Conservation (phyloP, 1,284 basidiomycete genomes). For the Trametes polyzona region DNA sequence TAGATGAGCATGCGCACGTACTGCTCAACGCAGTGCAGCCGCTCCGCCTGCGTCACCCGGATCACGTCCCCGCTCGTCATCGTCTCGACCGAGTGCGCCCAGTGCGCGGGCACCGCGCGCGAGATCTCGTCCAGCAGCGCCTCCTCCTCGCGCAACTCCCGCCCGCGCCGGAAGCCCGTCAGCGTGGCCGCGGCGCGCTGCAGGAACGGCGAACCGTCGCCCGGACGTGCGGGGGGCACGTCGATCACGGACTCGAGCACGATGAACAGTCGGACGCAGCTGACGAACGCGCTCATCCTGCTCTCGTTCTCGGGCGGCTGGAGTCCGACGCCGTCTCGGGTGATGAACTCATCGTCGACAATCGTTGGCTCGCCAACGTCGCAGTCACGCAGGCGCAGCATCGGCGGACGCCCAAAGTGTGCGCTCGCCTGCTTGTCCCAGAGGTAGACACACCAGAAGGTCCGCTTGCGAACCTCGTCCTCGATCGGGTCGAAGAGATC, state of each 20-base stretch:
- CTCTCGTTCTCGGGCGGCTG: conserved; percentile 74
- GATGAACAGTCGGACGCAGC: conserved; percentile 75
- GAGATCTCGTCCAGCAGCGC: conserved; percentile 79
- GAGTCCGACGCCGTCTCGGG: conserved; percentile 66
- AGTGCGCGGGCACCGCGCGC: conserved; percentile 71
- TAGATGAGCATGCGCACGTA: conserved; percentile 83
- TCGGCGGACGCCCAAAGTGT: conserved; percentile 85
- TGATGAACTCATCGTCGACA: conserved; percentile 89
- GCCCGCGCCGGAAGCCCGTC: conserved; percentile 51
- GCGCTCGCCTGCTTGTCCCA: conserved; percentile 90
- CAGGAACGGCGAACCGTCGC: conserved; percentile 62
- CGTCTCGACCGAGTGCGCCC: conserved; percentile 81
- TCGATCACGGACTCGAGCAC: conserved; percentile 83
- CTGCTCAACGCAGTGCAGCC: conserved; percentile 83
- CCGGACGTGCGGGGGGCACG: conserved; percentile 66
- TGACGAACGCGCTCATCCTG: conserved; percentile 80
- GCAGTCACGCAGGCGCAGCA: conserved; percentile 84
- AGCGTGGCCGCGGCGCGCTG: conserved; percentile 60
- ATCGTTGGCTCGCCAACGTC: conserved; percentile 83
- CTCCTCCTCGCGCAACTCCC: conserved; percentile 80
- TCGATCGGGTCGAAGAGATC: conserved; percentile 88
- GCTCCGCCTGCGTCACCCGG: conserved; percentile 83
- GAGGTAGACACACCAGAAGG: conserved; percentile 92
- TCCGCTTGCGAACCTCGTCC: conserved; percentile 86
- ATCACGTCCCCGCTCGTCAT: conserved; percentile 85